Base-by-base conservation (phyloP, 495 filamentous ascomycete species). In the Lasiosphaeria hispida region DNA sequence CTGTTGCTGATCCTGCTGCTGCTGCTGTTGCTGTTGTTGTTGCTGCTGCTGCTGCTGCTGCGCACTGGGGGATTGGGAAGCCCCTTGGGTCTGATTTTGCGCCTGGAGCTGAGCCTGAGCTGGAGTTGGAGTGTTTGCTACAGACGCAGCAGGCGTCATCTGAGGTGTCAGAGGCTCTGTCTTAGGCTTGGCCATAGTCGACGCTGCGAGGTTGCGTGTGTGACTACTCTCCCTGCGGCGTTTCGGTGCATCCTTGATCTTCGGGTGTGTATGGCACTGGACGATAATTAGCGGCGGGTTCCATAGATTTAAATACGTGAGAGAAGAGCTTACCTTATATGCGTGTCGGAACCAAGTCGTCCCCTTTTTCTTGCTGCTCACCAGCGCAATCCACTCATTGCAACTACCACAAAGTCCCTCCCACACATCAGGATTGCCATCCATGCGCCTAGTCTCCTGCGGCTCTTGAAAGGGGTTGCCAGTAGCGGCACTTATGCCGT, bases 321-420 rank as follows among this genome's bases (percentile, higher is more conserved):
- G 7, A 11, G 14, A 11, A 13, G 3, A 23, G 72, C 76, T 70
- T 64, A 90, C 87, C 83, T 91, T 91, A 69, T 91, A 90, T 41
- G 88, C 88, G 68, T 92, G 88, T 59, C 88, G 77, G 62, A 92
- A 92, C 88, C 88, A 92, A 4, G 88, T 89, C 5, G 88, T 91
- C 3, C 88, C 88, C 75, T 91, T 91, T 78, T 90, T 91, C 78
- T 91, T 92, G 64, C 85, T 90, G 70, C 85, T 90, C 41, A 89
- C 85, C 42, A 92, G 71, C 11, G 86, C 82, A 56, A 91, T 86
- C 88, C 88, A 92, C 39, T 90, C 87, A 52, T 83, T 85, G 68
- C 88, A 92, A 50, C 83, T 87, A 35, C 87, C 84, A 63, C 88
- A 92, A 8, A 89, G 74, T 7, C 88, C 88, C 69, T 92, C 88